Percentiles rank a stretch among this genome's conserved stretches.
Conservation (phyloP, 1,139 yeast genomes). For the Entelexis paramagnoliae region DNA sequence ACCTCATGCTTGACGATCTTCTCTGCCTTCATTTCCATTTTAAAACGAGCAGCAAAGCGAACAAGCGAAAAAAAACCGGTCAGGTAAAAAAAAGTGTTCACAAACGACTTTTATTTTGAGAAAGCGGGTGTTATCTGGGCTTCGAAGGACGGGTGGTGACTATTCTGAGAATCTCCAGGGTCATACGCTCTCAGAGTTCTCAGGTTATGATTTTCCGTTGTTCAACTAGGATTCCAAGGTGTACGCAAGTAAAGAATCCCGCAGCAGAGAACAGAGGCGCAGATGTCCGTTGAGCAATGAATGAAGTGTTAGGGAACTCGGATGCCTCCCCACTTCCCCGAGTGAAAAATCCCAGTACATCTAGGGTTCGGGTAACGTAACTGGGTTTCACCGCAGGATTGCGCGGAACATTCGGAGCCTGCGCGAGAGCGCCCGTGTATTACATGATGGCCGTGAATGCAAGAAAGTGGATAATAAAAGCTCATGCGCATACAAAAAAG, state of each 20-base stretch:
- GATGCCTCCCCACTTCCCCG: neutral
- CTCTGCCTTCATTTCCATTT: constrained; percentile 17
- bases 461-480: no score
- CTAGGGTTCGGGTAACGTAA: neutral
- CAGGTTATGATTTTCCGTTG: neutral
- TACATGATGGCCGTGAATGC: no score
- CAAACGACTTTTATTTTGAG: constrained; percentile 26
- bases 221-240: neutral
- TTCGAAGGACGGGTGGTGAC: constrained; percentile 35
- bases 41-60: constrained; percentile 5
- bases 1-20: constrained; percentile 50
- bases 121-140: constrained; percentile 33
- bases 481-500: no score
- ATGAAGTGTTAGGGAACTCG: neutral
- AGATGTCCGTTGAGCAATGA: neutral
- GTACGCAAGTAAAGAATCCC: constrained; percentile 1
- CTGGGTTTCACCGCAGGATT: neutral
- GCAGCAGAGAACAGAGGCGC: neutral
- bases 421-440: neutral
- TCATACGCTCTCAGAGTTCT: constrained; percentile 4
- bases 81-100: constrained; percentile 16
- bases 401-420: constrained; percentile 4
- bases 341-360: constrained; percentile 2
- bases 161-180: constrained; percentile 11
- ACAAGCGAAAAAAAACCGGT: constrained; percentile 15